Evolutionary conservation across 2,329 filamentous ascomycete genomes (phyloP).

Genomic region (Diplodia corticola): DNA sequence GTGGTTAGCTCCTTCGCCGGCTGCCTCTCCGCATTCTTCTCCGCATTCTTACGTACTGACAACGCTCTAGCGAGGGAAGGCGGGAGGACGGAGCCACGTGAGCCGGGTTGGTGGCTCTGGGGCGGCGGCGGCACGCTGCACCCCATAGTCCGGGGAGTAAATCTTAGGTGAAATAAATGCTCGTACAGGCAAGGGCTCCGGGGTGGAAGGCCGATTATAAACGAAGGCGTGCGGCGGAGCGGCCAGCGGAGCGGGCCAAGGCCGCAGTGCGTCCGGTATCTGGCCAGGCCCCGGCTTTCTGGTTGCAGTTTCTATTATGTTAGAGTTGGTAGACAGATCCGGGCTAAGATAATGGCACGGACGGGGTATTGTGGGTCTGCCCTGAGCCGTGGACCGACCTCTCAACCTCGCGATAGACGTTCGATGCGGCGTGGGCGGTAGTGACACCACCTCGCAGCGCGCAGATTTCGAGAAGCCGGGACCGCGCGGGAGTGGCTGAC

Average conservation of each 20-base stretch:
- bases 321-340: constrained; percentile 16
- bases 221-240: background rate
- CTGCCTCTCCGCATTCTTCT: constrained; percentile 16
- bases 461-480: background rate
- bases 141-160: constrained; percentile 1
- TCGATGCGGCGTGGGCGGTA: background rate
- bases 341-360: constrained; percentile 12
- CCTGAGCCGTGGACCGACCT: too few relatives aligned
- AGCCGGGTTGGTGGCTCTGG: background rate
- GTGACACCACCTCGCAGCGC: background rate
- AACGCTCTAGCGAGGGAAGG: background rate
- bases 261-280: constrained; percentile 15
- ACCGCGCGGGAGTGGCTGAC: constrained; percentile 1
- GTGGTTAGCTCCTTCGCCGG: too few relatives aligned
- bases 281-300: background rate
- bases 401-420: background rate
- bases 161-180: background rate
- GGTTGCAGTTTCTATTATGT: constrained; percentile 14
- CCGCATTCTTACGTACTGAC: constrained; percentile 19
- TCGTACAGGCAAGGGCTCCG: background rate
- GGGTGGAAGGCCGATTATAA: background rate
- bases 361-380: constrained; percentile 14
- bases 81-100: background rate
- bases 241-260: constrained; percentile 5
- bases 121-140: background rate